Evolutionary conservation across 257 asterid species (phyloP), one percentile per base, ranked within the genome.

Genomic region (Ligustrum vulgare): DNA sequence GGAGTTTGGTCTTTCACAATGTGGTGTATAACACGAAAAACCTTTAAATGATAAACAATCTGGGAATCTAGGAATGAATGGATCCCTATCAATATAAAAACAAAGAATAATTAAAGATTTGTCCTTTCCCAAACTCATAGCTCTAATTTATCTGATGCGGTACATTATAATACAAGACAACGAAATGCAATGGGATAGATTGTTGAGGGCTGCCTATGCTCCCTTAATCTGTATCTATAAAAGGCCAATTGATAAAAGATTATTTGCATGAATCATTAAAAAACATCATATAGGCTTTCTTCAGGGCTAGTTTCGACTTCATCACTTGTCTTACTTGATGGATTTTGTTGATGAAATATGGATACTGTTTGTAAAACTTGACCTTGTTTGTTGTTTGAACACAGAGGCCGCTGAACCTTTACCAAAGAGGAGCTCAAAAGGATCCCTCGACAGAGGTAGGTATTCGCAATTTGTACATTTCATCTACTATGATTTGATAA

Each of bases 391-490:
- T 9, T 58, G 32, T 8, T 22, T 60, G 67, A 22, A 23, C 34
- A 60, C 67, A 60, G 67, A 23, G 34, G 67, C 67, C 23, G 34
- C 67, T 23, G 67, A 60, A 60, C 67, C 18, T 60, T 60, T 60
- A 60, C 34, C 7, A 11, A 60, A 60, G 67, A 60, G 23, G 23
- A 23, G 34, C 67, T 60, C 67, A 10, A 20, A 60, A 60, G 67
- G 67, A 60, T 60, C 67, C 67, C 67, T 60, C 16, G 67, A 8
- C 15, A 60, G 67, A 60, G 67, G 67, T 60, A 60, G 12, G 11
- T 8, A n/a, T 54, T 54, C 28, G 8, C 20, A 18, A 20, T 54
- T 54, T 22, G 22, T 54, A 28, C 63, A 54, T 18, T 7, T 18
- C 63, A 18, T 18, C 31, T 0, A 15, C 62, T 18, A 51, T 25